Conservation (phyloP, 1,284 basidiomycete genomes). For the Malassezia japonica region DNA sequence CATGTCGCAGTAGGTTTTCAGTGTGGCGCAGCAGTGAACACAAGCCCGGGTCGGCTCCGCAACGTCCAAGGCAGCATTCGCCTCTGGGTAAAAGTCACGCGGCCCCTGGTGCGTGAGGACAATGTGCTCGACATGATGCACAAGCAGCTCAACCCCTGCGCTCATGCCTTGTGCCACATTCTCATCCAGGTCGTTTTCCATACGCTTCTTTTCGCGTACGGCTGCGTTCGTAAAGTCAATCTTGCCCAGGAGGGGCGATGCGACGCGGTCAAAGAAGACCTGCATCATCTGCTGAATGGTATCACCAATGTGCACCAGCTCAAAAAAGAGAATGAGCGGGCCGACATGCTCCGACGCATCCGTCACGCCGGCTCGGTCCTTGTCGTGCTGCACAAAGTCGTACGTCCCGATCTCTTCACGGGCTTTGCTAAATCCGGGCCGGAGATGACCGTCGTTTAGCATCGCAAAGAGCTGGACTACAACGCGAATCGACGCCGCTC, state of each 20-base stretch:
- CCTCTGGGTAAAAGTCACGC: constrained; percentile 75
- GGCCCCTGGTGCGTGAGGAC: constrained; percentile 72
- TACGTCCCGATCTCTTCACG: constrained; percentile 29
- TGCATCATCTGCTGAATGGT: constrained; percentile 95
- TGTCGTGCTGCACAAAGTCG: constrained; percentile 14
- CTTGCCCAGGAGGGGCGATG: constrained; percentile 51
- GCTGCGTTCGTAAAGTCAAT: constrained; percentile 88
- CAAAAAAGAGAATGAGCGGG: constrained; percentile 89
- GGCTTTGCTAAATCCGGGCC: constrained; percentile 73
- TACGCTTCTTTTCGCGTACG: constrained; percentile 89
- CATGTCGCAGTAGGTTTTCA: constrained; percentile 79
- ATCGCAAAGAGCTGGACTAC: constrained; percentile 74
- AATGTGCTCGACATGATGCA: constrained; percentile 95
- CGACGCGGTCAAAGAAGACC: constrained; percentile 92
- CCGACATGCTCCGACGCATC: constrained; percentile 57
- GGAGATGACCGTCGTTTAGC: constrained; percentile 69
- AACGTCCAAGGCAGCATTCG: constrained; percentile 26
- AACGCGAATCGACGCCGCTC: constrained; percentile 66
- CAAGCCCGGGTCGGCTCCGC: constrained; percentile 73
- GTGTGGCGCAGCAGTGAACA: constrained; percentile 69
- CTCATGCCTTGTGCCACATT: constrained; percentile 85
- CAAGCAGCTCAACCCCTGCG: constrained; percentile 84
- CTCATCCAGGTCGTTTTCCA: constrained; percentile 83
- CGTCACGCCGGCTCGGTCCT: neutral
- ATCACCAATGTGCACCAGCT: constrained; percentile 90